Evolutionary conservation across 1,139 yeast genomes (phyloP).

Genomic region (Geotrichum phurueaensis): DNA sequence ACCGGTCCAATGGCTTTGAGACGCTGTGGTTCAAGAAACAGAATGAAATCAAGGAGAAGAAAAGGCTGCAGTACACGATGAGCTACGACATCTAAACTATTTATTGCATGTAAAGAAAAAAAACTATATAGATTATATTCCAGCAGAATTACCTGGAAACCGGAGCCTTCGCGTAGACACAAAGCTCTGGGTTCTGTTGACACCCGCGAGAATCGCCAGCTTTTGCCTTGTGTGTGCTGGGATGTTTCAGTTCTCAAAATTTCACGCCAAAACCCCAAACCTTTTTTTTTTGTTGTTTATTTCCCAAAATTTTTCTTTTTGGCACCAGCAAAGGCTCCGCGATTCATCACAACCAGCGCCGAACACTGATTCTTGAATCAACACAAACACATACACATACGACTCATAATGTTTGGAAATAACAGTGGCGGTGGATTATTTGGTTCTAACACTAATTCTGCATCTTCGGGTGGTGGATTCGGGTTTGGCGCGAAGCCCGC

Average conservation of each 20-base stretch:
- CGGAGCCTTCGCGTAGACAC: background rate
- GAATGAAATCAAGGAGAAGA: constrained; percentile 41
- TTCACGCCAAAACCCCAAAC: background rate
- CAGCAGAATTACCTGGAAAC: background rate
- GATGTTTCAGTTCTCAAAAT: background rate
- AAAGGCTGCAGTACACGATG: constrained; percentile 38
- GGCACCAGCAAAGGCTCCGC: background rate
- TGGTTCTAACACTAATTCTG: background rate
- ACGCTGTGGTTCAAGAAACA: constrained; percentile 52
- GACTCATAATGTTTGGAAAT: background rate
- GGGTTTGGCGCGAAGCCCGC: constrained; percentile 6
- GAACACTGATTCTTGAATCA: background rate
- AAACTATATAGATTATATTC: background rate
- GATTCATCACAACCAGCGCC: background rate
- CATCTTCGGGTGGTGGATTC: constrained; percentile 1
- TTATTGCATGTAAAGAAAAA: background rate
- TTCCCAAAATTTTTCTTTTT: background rate
- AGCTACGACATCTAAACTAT: constrained; percentile 24
- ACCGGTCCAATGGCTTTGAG: constrained; percentile 89
- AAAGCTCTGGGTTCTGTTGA: background rate
- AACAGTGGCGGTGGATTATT: background rate
- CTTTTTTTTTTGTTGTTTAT: background rate
- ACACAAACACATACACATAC: background rate
- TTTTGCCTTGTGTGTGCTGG: background rate
- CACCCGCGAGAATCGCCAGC: background rate